Percentiles rank a stretch among this genome's conserved stretches.
Conservation (phyloP, 208 protist species). For the Leishmania martiniquensis region DNA sequence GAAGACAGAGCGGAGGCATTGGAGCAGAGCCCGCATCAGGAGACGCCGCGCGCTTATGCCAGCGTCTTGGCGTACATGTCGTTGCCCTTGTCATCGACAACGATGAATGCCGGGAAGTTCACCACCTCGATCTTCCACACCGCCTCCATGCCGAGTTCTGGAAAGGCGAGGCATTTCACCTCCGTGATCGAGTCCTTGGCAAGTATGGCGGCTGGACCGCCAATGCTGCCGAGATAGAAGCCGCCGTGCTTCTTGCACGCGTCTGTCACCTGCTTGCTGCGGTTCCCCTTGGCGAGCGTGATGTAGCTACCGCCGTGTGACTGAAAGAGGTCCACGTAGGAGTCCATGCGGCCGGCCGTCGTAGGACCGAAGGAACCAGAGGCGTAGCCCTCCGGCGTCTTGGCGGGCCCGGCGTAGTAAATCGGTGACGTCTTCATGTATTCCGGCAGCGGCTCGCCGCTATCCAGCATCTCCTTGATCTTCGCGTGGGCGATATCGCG, state of each 20-base stretch:
- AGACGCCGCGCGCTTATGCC: slow-evolving; percentile 2
- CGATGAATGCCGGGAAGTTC: slow-evolving; percentile 97
- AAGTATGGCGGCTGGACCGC: slow-evolving; percentile 95
- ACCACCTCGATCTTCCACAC: slow-evolving; percentile 96
- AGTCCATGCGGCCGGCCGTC: slow-evolving; percentile 97
- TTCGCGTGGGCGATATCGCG: slow-evolving; percentile 98
- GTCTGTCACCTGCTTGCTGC: slow-evolving; percentile 90
- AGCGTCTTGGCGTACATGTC: slow-evolving; percentile 95
- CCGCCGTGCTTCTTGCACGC: slow-evolving; percentile 97
- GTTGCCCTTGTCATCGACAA: slow-evolving; percentile 98
- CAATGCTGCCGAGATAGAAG: slow-evolving; percentile 98
- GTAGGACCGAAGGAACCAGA: slow-evolving; percentile 98
- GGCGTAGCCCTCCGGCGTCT: slow-evolving; percentile 92
- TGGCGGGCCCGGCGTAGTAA: slow-evolving; percentile 97
- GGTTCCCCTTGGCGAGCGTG: slow-evolving; percentile 97
- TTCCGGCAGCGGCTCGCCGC: slow-evolving; percentile 82
- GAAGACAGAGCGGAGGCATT: not conserved
- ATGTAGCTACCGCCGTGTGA: slow-evolving; percentile 91
- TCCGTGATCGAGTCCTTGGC: slow-evolving; percentile 94
- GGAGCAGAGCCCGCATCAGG: not conserved
- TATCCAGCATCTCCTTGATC: slow-evolving; percentile 90
- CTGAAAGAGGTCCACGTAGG: slow-evolving; percentile 96
- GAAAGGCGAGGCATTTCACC: slow-evolving; percentile 92
- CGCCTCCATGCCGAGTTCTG: slow-evolving; percentile 93
- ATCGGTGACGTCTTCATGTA: slow-evolving; percentile 96